phyloP scores from a whole-genome alignment of 805 yeast species.

The Starmera dryadoides region DNA sequence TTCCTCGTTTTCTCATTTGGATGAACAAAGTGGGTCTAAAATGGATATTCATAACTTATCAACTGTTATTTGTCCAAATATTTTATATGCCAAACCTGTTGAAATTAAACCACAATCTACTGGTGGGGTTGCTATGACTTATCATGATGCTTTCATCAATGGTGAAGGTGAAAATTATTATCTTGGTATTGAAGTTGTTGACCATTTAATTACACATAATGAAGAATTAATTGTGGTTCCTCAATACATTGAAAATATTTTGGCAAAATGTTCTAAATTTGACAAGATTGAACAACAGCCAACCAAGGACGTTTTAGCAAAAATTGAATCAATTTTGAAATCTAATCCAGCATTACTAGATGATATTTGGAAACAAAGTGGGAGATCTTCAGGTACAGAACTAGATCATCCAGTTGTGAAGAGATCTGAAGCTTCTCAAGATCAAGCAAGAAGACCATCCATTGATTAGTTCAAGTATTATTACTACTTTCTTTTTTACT shows the following conservation, averaged over 20 bases:
- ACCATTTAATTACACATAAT: slow-evolving; percentile 72
- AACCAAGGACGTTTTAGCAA: slow-evolving; percentile 33
- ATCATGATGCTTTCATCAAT: slow-evolving; percentile 31
- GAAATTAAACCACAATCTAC: slow-evolving; percentile 19
- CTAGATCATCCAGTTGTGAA: not conserved
- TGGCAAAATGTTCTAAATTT: slow-evolving; percentile 16
- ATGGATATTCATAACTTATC: slow-evolving; percentile 96
- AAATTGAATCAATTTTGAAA: slow-evolving; percentile 22
- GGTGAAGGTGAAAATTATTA: slow-evolving; percentile 66
- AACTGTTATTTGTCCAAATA: slow-evolving; percentile 91
- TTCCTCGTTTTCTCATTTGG: slow-evolving; percentile 89
- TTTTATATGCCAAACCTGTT: slow-evolving; percentile 52
- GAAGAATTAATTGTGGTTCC: slow-evolving; percentile 80
- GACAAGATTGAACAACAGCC: slow-evolving; percentile 15
- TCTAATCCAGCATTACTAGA: slow-evolving; percentile 12
- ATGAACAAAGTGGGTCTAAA: slow-evolving; percentile 84
- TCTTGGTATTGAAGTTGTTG: slow-evolving; percentile 85
- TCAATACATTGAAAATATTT: slow-evolving; percentile 43
- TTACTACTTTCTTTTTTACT: not conserved
- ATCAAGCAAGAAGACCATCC: not conserved
- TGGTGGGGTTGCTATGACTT: slow-evolving; percentile 22
- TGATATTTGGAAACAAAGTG: slow-evolving; percentile 5
- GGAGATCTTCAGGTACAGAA: not conserved
- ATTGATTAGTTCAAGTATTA: not conserved
- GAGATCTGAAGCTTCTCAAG: not conserved